Percentiles rank a stretch among this genome's conserved stretches.
phyloP scores from a whole-genome alignment of 768 basidiomycete genomes.

The Tephrocybe sp. region DNA sequence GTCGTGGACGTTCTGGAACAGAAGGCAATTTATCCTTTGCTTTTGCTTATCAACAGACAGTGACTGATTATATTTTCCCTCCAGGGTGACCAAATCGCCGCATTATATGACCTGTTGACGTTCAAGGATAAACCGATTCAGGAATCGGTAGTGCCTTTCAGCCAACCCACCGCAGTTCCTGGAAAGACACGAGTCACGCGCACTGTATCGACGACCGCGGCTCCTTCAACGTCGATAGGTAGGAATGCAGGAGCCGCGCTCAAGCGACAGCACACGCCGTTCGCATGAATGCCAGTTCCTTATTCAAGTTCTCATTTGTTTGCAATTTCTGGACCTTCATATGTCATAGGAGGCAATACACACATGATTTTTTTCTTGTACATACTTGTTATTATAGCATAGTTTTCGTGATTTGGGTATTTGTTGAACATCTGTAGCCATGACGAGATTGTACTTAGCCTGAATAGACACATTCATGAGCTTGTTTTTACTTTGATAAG shows the following conservation, averaged over 20 bases:
- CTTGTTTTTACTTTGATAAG: background rate
- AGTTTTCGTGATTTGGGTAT: background rate
- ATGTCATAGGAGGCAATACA: background rate
- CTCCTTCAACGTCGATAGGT: slow-evolving; percentile 7
- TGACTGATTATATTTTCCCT: slow-evolving; percentile 2
- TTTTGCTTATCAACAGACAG: background rate
- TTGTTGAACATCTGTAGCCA: slow-evolving; percentile 1
- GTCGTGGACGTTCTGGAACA: slow-evolving; percentile 91
- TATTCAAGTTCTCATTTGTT: background rate
- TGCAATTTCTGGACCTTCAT: background rate
- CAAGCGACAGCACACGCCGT: slow-evolving; percentile 1
- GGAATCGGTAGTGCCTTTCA: slow-evolving; percentile 23
- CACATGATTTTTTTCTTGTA: slow-evolving; percentile 3
- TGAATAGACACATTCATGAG: background rate
- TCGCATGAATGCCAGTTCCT: background rate
- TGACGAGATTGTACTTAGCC: background rate
- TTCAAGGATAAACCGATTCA: slow-evolving; percentile 65
- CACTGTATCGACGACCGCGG: slow-evolving; percentile 7
- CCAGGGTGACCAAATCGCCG: slow-evolving; percentile 93
- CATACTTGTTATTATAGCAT: slow-evolving; percentile 8
- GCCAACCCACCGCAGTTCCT: background rate
- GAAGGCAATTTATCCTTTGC: slow-evolving; percentile 52
- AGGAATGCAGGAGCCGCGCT: slow-evolving; percentile 1
- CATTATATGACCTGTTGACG: slow-evolving; percentile 77
- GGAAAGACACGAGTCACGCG: slow-evolving; percentile 2